Evolutionary conservation across 2,329 filamentous ascomycete species (phyloP).

Genomic region (Fusarium annulatum): DNA sequence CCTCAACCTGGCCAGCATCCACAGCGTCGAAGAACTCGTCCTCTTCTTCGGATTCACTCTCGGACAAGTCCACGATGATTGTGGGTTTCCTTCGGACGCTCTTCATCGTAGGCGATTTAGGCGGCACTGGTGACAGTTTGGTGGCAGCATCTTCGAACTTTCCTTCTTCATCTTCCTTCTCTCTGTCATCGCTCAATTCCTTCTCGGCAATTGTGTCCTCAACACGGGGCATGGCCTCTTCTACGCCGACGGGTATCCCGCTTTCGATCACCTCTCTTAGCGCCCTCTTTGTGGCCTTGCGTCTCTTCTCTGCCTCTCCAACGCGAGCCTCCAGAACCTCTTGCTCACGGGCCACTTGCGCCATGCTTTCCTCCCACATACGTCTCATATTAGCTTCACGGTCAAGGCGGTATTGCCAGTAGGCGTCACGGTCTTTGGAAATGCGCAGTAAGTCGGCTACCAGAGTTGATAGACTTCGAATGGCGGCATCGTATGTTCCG

Average conservation of each 20-base stretch:
- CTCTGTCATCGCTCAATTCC: slow-evolving; percentile 43
- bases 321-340: slow-evolving; percentile 89
- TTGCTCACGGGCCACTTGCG: slow-evolving; percentile 92
- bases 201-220: slow-evolving; percentile 48
- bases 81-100: slow-evolving; percentile 67
- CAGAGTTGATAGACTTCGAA: slow-evolving; percentile 85
- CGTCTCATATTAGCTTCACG: slow-evolving; percentile 90
- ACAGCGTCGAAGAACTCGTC: slow-evolving; percentile 98
- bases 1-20: slow-evolving; percentile 89
- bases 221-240: slow-evolving; percentile 43
- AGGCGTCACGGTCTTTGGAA: slow-evolving; percentile 91
- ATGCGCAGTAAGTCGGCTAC: slow-evolving; percentile 91
- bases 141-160: slow-evolving; percentile 40
- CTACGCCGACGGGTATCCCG: slow-evolving; percentile 50
- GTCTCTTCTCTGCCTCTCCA: slow-evolving; percentile 89
- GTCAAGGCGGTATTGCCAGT: slow-evolving; percentile 96
- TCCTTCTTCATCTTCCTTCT: slow-evolving; percentile 34
- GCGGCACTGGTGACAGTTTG: slow-evolving; percentile 10
- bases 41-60: slow-evolving; percentile 83
- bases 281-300: slow-evolving; percentile 88
- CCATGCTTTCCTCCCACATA: slow-evolving; percentile 99
- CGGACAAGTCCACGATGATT: slow-evolving; percentile 79
- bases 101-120: slow-evolving; percentile 38
- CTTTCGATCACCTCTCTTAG: slow-evolving; percentile 84
- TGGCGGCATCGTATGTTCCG: slow-evolving; percentile 87